Evolutionary conservation across 2,329 filamentous ascomycete genomes (phyloP), one percentile per base, ranked within the genome.

Genomic region (Claviceps sp.): DNA sequence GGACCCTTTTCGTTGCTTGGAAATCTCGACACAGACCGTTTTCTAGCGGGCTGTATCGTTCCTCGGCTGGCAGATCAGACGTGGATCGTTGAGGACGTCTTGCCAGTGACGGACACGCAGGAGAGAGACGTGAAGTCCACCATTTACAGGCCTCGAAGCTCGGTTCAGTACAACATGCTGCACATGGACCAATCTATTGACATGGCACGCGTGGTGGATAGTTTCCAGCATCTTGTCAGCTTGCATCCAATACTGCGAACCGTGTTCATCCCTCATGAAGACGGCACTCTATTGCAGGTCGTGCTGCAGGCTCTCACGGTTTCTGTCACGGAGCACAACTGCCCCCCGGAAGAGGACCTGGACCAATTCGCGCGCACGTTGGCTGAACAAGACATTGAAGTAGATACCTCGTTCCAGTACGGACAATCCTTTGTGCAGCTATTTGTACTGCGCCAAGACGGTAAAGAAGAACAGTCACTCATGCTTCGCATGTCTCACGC

Each of bases 241-340:
- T 70, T 70, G 7, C 81, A 84, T 60, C 81, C 85, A 58, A 81
- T 85, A 24, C 68, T 86, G 2, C 76, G 81, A 4, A 85, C 82
- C 0, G 77, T 85, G 5, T 86, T 85, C 55, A 71, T 84, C 14
- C 69, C 74, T 52, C 68, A 72, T 53, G 67, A 71, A 22, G 68
- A 67, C 5, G 68, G 70, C 40, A 78, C 73, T 58, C 5, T 44
- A n/a, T 72, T 79, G 54, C 75, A 76, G 51, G 77, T 82, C 1
- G 75, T 86, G 0, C 66, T 86, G 2, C 70, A 78, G 30, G 67
- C 76, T 16, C 66, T 85, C 2, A 59, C 70, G 11, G 9, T 50
- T n/a, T 6, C n/a, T 6, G 40, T 50, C n/a, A 37, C 48, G 7
- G 40, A 44, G 70, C 72, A 0, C 69, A 72, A 0, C 73, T 82